phyloP scores from a whole-genome alignment of 345 rosid genomes.

The Microthlaspi erraticum region DNA sequence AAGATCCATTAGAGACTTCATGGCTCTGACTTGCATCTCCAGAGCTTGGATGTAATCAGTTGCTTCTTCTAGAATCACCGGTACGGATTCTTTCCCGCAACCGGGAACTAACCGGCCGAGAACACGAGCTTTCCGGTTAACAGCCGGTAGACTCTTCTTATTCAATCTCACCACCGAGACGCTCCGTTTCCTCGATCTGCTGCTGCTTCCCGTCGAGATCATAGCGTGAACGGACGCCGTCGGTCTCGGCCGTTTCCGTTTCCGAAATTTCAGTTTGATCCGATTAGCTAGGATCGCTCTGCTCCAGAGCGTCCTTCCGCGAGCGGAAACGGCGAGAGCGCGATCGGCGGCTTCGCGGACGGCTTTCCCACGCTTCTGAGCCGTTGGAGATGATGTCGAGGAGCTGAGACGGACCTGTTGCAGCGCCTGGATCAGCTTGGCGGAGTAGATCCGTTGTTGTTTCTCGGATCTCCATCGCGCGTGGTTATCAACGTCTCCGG shows the following conservation, averaged over 20 bases:
- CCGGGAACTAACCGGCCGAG: constrained; percentile 97
- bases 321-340: constrained; percentile 81
- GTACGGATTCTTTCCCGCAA: constrained; percentile 83
- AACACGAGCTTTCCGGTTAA: constrained; percentile 77
- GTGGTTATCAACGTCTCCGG: constrained; percentile 31
- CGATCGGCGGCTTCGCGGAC: constrained; percentile 88
- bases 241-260: constrained; percentile 59
- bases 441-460: constrained; percentile 78
- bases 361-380: constrained; percentile 66
- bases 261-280: constrained; percentile 82
- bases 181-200: constrained; percentile 66
- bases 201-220: constrained; percentile 33
- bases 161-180: constrained; percentile 66
- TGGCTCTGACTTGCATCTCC: constrained; percentile 95
- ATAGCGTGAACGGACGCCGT: constrained; percentile 10
- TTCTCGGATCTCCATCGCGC: constrained; percentile 77
- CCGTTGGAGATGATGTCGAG: constrained; percentile 61
- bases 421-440: constrained; percentile 75
- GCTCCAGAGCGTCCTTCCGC: constrained; percentile 90
- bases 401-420: constrained; percentile 54
- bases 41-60: constrained; percentile 93
- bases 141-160: constrained; percentile 65
- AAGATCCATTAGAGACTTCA: constrained; percentile 67
- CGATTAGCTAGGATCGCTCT: constrained; percentile 82
- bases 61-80: constrained; percentile 91